Percentiles rank a stretch among this genome's conserved stretches.
These are phyloP conservation scores for Penicillium cosmopolitanum DNA, from an alignment of 495 filamentous ascomycete species.

Conservation along the genomic window DNA sequence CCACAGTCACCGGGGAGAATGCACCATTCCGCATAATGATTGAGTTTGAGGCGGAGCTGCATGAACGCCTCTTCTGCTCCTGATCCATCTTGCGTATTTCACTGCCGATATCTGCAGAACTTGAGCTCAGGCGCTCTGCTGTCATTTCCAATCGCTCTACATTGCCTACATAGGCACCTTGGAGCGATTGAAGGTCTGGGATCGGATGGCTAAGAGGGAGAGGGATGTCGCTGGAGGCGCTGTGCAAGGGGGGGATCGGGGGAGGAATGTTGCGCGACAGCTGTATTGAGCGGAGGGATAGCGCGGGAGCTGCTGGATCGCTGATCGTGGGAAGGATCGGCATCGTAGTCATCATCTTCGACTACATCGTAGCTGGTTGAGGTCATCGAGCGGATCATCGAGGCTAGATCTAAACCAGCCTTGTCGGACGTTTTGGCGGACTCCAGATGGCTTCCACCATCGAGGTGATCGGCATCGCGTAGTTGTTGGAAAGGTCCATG, in stretches of 20 bases:
- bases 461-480: conserved; percentile 33
- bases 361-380: conserved; percentile 49
- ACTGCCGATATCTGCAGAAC: conserved; percentile 75
- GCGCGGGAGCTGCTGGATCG: conserved; percentile 30
- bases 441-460: conserved; percentile 25
- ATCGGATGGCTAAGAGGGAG: conserved; percentile 72
- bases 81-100: conserved; percentile 80
- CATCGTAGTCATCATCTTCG: conserved; percentile 52
- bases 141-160: conserved; percentile 81
- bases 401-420: conserved; percentile 32
- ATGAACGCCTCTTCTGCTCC: conserved; percentile 67
- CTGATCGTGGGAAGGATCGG: conserved; percentile 35
- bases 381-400: conserved; percentile 49
- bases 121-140: conserved; percentile 79
- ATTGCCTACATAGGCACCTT: conserved; percentile 75
- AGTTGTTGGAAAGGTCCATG: conserved; percentile 33
- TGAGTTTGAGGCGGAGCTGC: conserved; percentile 59
- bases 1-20: conserved; percentile 71
- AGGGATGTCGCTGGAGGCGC: conserved; percentile 60
- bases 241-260: conserved; percentile 59
- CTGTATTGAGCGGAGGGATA: conserved; percentile 41
- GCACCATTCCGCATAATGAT: conserved; percentile 74
- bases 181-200: conserved; percentile 73
- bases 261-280: conserved; percentile 33
- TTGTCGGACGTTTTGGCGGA: conserved; percentile 31